Evolutionary conservation across 176 grass and related monocot species (phyloP).

Genomic region (Elymus sibiricus): DNA sequence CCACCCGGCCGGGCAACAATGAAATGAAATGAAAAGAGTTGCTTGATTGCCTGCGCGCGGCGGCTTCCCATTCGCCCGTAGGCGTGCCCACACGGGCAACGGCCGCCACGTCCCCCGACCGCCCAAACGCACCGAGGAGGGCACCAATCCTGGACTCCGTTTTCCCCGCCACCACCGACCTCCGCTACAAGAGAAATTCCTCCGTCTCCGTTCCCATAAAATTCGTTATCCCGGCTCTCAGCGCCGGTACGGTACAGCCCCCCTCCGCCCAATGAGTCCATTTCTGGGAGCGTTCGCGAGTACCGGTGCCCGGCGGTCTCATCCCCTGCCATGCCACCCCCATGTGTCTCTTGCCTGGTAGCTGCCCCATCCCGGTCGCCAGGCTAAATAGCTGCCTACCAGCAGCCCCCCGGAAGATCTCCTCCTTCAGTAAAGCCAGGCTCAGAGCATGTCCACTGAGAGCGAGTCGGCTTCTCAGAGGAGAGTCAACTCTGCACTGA

Average conservation of each 20-base stretch:
- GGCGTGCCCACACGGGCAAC: background rate
- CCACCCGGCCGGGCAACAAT: background rate
- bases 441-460: background rate
- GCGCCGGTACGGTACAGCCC: background rate
- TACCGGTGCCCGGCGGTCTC: background rate
- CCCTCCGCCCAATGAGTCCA: background rate
- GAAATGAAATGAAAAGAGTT: background rate
- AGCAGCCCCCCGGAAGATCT: background rate
- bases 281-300: background rate
- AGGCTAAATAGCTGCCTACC: background rate
- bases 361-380: background rate
- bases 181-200: background rate
- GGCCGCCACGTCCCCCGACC: conserved; percentile 19
- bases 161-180: background rate
- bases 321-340: background rate
- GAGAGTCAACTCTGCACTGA: background rate
- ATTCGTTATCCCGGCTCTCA: conserved; percentile 1
- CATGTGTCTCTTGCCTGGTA: background rate
- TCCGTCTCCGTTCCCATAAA: background rate
- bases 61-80: background rate
- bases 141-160: conserved; percentile 2
- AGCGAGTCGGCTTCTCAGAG: background rate
- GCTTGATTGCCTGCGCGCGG: background rate
- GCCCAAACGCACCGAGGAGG: conserved; percentile 22
- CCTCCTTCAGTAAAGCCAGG: background rate